Evolutionary conservation across 352 stramenopile genomes (phyloP), one percentile per base, ranked within the genome.

Genomic region (Phytophthora quininea): DNA sequence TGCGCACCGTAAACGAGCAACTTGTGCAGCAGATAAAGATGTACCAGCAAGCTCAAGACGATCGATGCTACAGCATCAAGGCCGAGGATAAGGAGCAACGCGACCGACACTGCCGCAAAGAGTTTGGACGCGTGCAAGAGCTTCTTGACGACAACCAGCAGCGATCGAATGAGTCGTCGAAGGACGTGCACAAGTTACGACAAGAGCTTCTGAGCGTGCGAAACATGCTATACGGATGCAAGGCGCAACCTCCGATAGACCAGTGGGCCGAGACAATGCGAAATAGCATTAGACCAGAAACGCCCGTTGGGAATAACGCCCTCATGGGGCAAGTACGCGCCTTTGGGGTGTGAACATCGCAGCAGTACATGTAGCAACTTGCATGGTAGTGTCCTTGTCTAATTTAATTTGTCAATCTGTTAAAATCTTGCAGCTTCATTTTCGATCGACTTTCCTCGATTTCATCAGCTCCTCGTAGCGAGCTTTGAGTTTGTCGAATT

Each of bases 401-500:
- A 64, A 58, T 40, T 58, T 63, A 62, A 56, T 64, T 24, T 24
- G 19, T 24, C 19, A 24, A 24, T 24, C 19, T 24, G 19, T 24
- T 24, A 24, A 24, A 24, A 24, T 24, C 19, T 24, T 24, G 19
- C 19, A 24, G 19, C 19, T 24, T 24, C 19, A 24, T 24, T 24
- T 37, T 42, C 32, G 37, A 46, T 48, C 19, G 37, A 27, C 48
- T 43, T 24, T n/a, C 8, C 54, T 65, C 42, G 43, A 11, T 64
- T 61, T 14, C 27, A 30, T 42, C 4, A 73, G 27, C 4, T 73
- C 52, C 46, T 93, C 82, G 69, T 91, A 92, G 32, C 79, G 76
- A 5, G 67, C 68, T 62, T 90, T 89, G 38, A 93, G 72, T 32
- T 80, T 84, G 49, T 90, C 76, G 58, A 92, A 90, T 43, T 92